These are phyloP conservation scores for Lentinus tigrinus DNA, from an alignment of 768 basidiomycete genomes.

Conservation along the genomic window DNA sequence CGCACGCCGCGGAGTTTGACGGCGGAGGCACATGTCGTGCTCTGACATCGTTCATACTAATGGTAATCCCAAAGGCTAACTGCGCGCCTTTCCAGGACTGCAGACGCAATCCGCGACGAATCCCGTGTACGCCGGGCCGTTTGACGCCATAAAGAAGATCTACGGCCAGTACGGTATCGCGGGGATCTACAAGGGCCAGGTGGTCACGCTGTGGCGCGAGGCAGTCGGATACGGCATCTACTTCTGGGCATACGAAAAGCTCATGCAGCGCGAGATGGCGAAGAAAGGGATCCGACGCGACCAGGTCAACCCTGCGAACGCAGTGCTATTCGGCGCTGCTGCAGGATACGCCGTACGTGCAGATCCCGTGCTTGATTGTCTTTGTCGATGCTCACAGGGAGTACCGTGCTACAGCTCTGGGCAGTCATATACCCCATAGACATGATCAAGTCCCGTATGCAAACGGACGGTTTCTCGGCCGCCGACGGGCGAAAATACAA, in stretches of 20 bases:
- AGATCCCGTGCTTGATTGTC: neutral
- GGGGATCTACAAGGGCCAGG: slow-evolving; percentile 93
- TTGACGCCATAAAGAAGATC: slow-evolving; percentile 87
- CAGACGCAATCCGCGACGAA: slow-evolving; percentile 86
- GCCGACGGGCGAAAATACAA: slow-evolving; percentile 79
- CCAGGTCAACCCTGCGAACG: slow-evolving; percentile 73
- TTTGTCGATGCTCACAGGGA: neutral
- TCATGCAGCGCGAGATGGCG: slow-evolving; percentile 85
- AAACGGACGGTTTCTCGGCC: slow-evolving; percentile 85
- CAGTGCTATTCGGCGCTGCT: slow-evolving; percentile 85
- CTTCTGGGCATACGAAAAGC: slow-evolving; percentile 90
- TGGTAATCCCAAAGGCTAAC: neutral
- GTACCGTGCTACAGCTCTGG: slow-evolving; percentile 58
- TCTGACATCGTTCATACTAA: neutral
- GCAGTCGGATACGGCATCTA: slow-evolving; percentile 82
- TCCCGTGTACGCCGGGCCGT: slow-evolving; percentile 78
- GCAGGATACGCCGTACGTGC: slow-evolving; percentile 85
- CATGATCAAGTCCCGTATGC: slow-evolving; percentile 95
- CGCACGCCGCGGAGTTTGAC: neutral
- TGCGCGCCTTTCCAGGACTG: slow-evolving; percentile 51
- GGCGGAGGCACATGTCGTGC: neutral
- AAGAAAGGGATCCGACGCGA: slow-evolving; percentile 68
- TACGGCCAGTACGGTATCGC: slow-evolving; percentile 69
- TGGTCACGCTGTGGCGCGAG: slow-evolving; percentile 83
- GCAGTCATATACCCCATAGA: slow-evolving; percentile 94